phyloP scores from a whole-genome alignment of 108 stramenopile species.

The Nannochloropsis gaditana region DNA sequence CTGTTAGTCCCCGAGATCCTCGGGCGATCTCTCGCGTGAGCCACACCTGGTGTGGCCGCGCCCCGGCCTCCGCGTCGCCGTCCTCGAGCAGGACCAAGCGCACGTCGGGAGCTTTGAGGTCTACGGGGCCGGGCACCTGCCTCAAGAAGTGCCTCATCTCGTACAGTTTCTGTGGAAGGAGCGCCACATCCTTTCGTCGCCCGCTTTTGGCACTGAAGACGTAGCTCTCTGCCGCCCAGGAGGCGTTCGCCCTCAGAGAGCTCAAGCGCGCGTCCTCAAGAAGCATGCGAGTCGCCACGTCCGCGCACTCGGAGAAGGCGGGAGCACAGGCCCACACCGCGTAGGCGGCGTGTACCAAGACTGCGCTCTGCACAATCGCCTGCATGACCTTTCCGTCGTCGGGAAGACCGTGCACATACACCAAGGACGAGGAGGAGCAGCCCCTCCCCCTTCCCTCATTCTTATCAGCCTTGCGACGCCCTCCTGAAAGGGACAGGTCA shows the following conservation, averaged over 20 bases:
- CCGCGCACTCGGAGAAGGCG: background rate
- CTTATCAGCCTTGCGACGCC: background rate
- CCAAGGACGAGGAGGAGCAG: background rate
- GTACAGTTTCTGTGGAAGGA: background rate
- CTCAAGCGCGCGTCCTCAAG: background rate
- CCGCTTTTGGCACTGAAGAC: background rate
- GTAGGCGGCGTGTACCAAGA: background rate
- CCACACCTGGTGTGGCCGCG: background rate
- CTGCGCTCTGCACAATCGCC: background rate
- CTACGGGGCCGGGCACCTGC: background rate
- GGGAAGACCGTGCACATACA: slow-evolving; percentile 12
- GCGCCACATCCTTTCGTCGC: background rate
- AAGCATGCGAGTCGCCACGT: background rate
- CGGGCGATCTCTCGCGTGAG: background rate
- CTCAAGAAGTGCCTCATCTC: background rate
- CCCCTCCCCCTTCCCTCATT: background rate
- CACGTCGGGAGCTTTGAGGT: background rate
- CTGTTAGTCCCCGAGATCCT: background rate
- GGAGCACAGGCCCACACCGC: background rate
- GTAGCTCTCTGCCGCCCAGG: background rate
- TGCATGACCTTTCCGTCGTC: background rate
- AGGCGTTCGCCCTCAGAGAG: background rate
- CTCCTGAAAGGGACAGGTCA: background rate
- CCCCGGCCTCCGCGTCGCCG: background rate
- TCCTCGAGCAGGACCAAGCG: background rate